These are phyloP conservation scores for Monosporascus sp. DNA, from an alignment of 2,329 filamentous ascomycete genomes.

Conservation along the genomic window DNA sequence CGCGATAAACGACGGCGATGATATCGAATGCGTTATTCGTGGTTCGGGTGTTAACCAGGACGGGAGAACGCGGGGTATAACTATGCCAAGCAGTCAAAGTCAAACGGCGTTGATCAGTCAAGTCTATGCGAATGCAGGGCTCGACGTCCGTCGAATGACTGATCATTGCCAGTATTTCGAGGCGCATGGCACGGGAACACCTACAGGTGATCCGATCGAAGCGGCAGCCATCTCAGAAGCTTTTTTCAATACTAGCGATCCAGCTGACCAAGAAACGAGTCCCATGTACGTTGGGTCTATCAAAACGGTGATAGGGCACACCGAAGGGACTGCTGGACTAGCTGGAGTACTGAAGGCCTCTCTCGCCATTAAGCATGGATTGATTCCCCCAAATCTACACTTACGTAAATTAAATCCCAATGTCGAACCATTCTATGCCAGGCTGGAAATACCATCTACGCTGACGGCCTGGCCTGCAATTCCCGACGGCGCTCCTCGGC, in stretches of 20 bases:
- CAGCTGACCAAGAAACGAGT: no score
- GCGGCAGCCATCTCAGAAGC: not conserved
- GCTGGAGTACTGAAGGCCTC: not conserved
- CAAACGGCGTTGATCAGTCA: not conserved
- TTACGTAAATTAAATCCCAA: conserved; percentile 24
- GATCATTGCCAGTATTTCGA: not conserved
- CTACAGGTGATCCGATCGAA: not conserved
- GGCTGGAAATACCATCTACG: conserved; percentile 9
- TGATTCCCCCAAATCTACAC: conserved; percentile 25
- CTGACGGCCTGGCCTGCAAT: conserved; percentile 11
- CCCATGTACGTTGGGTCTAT: not conserved
- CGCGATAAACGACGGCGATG: conserved; percentile 27
- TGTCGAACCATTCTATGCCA: conserved; percentile 17
- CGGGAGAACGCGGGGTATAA: conserved; percentile 31
- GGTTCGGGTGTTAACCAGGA: conserved; percentile 3
- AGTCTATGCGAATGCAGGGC: not conserved
- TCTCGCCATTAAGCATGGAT: not conserved
- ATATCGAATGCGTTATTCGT: conserved; percentile 1
- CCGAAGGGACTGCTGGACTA: not conserved
- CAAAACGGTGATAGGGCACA: not conserved
- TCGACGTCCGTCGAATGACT: not conserved
- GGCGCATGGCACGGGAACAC: not conserved
- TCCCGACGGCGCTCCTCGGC: no score
- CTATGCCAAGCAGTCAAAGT: conserved; percentile 28
- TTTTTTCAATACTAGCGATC: not conserved